Conservation (phyloP, 1,284 basidiomycete genomes). For the Butyriboletus regius region DNA sequence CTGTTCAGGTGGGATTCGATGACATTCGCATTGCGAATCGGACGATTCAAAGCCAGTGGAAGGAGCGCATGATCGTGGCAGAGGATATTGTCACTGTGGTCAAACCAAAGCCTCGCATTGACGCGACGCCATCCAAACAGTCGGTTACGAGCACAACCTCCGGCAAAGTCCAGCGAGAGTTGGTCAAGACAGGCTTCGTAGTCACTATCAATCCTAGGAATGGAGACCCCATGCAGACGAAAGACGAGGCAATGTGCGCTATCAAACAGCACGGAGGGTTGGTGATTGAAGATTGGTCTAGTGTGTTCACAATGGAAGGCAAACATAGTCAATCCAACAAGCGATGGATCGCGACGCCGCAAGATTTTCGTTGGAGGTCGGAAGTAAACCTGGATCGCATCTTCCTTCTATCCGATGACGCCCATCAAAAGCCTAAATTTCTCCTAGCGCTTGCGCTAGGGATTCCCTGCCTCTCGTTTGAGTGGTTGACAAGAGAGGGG, state of each 20-base stretch:
- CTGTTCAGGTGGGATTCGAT: constrained; percentile 25
- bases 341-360: constrained; percentile 46
- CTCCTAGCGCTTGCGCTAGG: constrained; percentile 76
- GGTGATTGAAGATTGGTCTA: constrained; percentile 58
- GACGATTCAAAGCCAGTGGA: constrained; percentile 47
- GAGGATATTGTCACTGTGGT: constrained; percentile 40
- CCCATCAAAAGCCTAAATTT: constrained; percentile 68
- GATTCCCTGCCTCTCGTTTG: constrained; percentile 68
- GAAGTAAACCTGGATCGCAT: constrained; percentile 46
- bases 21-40: constrained; percentile 45
- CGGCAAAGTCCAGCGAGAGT: constrained; percentile 32
- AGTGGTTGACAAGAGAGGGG: constrained; percentile 48
- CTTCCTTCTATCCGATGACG: constrained; percentile 61
- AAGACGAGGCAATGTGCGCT: constrained; percentile 37
- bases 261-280: constrained; percentile 55
- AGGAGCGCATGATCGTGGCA: constrained; percentile 40
- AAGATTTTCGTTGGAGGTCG: constrained; percentile 43
- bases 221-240: constrained; percentile 21
- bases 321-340: constrained; percentile 37
- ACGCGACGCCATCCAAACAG: constrained; percentile 42
- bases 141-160: constrained; percentile 31
- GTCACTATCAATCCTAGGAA: constrained; percentile 42
- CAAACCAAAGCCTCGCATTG: constrained; percentile 25
- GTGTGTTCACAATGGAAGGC: constrained; percentile 58
- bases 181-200: constrained; percentile 45